A percentile compares a stretch with the other conserved stretches of the same genome.
phyloP scores from a whole-genome alignment of 345 rosid genomes.

The Populus simonii region DNA sequence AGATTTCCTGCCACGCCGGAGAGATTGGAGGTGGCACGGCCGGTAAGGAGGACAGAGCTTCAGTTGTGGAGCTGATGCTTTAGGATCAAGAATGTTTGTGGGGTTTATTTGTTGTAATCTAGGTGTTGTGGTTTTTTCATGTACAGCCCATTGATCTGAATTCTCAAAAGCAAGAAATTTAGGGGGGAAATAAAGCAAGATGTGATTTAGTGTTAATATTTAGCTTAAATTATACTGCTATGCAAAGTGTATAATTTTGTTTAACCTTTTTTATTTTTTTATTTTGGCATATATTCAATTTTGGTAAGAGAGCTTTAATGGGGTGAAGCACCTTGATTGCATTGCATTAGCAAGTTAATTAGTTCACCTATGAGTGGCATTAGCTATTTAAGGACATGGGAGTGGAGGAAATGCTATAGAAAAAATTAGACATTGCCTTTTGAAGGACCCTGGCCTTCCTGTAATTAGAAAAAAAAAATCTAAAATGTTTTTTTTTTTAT shows the following conservation, averaged over 20 bases:
- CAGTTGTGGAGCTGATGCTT: not conserved
- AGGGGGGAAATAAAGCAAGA: not conserved
- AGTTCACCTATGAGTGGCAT: not conserved
- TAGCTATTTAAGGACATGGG: not conserved
- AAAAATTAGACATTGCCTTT: not conserved
- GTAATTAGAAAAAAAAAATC: not conserved
- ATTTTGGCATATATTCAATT: not conserved
- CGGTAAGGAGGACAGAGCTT: not conserved
- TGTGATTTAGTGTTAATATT: not conserved
- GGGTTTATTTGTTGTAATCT: not conserved
- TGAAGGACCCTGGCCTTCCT: not conserved
- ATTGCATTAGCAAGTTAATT: too few species aligned
- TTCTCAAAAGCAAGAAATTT: not conserved
- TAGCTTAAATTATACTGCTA: not conserved
- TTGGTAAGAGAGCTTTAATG: not conserved
- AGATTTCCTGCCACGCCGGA: slow-evolving; percentile 57
- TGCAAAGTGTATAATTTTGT: not conserved
- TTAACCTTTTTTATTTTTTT: not conserved
- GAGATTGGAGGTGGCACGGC: not conserved
- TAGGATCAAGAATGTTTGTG: not conserved
- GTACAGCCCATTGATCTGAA: not conserved
- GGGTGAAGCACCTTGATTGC: not conserved
- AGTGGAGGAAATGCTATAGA: too few species aligned
- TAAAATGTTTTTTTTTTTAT: too few species aligned
- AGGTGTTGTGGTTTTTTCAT: too few species aligned